Percentiles rank a stretch among this genome's conserved stretches.
Evolutionary conservation across 495 filamentous ascomycete species (phyloP).

Genomic region (Trichoderma reesei): DNA sequence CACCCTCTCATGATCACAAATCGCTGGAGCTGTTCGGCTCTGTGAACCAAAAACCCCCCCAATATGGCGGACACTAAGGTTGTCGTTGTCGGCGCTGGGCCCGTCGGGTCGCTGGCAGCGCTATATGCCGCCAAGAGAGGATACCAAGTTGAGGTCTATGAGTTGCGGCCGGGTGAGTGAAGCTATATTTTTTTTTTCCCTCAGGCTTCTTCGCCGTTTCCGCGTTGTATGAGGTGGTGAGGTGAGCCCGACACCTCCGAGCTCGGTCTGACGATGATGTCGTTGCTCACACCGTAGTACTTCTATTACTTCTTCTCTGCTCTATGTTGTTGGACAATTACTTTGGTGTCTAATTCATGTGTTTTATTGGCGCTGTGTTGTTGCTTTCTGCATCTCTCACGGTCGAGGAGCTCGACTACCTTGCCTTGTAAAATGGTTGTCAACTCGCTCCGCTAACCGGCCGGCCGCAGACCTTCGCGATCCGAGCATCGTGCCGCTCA

Average conservation of each 20-base stretch:
- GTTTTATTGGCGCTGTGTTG: neutral
- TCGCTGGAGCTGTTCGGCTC: neutral
- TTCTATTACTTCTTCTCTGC: neutral
- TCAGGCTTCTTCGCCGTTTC: too few species aligned
- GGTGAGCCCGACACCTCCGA: neutral
- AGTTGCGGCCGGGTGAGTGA: slow-evolving; percentile 75
- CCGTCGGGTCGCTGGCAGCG: slow-evolving; percentile 84
- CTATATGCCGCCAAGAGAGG: slow-evolving; percentile 83
- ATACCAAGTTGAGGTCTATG: slow-evolving; percentile 88
- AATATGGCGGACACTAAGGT: slow-evolving; percentile 52
- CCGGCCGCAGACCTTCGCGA: slow-evolving; percentile 64
- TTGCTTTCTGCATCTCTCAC: neutral
- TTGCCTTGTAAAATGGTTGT: neutral
- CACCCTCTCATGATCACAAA: neutral
- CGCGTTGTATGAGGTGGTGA: too few species aligned
- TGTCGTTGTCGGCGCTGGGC: slow-evolving; percentile 81
- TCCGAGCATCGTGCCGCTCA: slow-evolving; percentile 72
- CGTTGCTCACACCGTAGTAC: neutral
- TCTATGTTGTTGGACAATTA: neutral
- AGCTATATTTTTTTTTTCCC: slow-evolving; percentile 2
- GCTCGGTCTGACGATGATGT: neutral
- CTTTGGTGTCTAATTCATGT: neutral
- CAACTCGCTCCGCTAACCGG: neutral
- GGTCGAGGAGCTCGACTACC: neutral
- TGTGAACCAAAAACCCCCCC: too few species aligned